These are phyloP conservation scores for Alternaria conjuncta DNA, from an alignment of 2,329 filamentous ascomycete genomes.

Conservation along the genomic window DNA sequence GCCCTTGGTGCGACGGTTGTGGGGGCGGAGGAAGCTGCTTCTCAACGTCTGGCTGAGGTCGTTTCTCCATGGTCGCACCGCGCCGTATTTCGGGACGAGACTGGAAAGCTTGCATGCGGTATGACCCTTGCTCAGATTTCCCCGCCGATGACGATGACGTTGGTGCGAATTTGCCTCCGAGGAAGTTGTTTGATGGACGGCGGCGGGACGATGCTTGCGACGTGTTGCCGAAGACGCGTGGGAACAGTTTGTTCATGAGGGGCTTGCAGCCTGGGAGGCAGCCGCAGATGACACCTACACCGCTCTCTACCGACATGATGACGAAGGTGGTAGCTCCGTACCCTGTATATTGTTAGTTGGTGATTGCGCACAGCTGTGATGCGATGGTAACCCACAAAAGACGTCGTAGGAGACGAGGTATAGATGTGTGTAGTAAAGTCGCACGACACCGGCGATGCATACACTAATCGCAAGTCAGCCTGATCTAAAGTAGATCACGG, in stretches of 20 bases:
- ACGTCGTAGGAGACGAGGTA: conserved; percentile 36
- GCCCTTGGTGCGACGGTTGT: neutral
- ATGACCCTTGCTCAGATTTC: neutral
- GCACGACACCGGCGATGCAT: conserved; percentile 38
- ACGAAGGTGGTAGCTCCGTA: conserved; percentile 36
- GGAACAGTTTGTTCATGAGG: conserved; percentile 34
- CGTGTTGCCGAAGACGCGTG: conserved; percentile 30
- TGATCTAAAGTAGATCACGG: conserved; percentile 9
- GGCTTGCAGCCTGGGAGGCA: conserved; percentile 44
- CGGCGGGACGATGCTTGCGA: conserved; percentile 13
- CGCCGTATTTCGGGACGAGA: neutral
- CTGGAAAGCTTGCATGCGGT: conserved; percentile 1
- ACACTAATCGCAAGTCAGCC: conserved; percentile 33
- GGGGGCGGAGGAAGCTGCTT: neutral
- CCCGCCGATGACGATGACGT: neutral
- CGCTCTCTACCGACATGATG: conserved; percentile 36
- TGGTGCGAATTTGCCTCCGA: neutral
- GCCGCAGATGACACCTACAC: conserved; percentile 40
- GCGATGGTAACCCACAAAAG: conserved; percentile 27
- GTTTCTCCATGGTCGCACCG: neutral
- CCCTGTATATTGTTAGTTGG: conserved; percentile 14
- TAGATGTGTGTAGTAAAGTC: conserved; percentile 36
- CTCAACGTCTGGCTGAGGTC: neutral
- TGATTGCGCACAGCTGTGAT: neutral
- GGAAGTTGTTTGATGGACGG: conserved; percentile 4